These are phyloP conservation scores for Talaromyces amestolkiae DNA, from an alignment of 2,329 filamentous ascomycete species.

Conservation along the genomic window DNA sequence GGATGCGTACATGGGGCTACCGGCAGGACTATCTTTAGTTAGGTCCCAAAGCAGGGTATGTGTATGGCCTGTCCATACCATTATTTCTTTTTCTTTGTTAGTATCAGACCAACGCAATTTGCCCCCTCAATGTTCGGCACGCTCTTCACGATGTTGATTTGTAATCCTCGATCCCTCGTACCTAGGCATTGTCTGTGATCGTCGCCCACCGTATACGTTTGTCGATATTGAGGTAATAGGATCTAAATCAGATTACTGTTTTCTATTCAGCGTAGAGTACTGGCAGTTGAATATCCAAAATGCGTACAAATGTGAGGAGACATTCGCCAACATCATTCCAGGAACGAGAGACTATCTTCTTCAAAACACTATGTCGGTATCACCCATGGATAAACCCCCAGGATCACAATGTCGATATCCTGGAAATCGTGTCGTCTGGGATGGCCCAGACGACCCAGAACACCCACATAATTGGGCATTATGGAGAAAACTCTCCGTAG, in stretches of 20 bases:
- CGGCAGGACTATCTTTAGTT: background rate
- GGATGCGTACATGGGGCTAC: background rate
- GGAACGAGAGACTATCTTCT: background rate
- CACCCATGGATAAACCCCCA: background rate
- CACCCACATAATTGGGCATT: background rate
- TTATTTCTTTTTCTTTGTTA: background rate
- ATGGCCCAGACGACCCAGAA: background rate
- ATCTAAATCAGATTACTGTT: too few relatives aligned
- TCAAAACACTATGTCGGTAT: background rate
- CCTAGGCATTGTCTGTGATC: background rate
- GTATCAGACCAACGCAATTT: background rate
- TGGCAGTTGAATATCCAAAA: background rate
- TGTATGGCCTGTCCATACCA: background rate
- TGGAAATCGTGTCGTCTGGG: background rate
- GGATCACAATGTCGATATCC: background rate
- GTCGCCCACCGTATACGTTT: background rate
- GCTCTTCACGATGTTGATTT: background rate
- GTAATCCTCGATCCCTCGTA: background rate
- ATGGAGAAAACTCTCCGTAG: background rate
- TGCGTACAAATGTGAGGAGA: background rate
- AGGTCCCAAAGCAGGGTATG: background rate
- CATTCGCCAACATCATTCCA: background rate
- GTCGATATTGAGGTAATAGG: background rate
- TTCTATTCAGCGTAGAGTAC: background rate
- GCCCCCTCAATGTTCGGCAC: background rate